Conservation (phyloP, 2,329 filamentous ascomycete species). For the Phyllosticta paracitricarpa region DNA sequence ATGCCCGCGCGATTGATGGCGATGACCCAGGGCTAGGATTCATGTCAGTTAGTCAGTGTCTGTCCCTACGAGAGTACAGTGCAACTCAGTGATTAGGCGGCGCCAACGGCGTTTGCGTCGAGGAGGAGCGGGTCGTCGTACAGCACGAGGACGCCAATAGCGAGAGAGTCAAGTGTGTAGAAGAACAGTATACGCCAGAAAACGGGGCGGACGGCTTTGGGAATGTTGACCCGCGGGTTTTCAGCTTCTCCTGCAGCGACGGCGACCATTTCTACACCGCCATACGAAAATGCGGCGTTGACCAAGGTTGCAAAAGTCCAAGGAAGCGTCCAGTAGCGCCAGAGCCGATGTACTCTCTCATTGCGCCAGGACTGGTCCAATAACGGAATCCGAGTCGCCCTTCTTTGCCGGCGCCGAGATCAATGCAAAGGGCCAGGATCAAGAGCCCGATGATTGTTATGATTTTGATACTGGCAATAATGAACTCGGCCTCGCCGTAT, state of each 20-base stretch:
- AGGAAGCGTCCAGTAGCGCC: slow-evolving; percentile 42
- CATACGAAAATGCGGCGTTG: slow-evolving; percentile 33
- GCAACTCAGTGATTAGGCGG: slow-evolving; percentile 24
- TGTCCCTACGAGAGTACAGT: slow-evolving; percentile 27
- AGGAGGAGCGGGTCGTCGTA: slow-evolving; percentile 42
- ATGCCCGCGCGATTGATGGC: slow-evolving; percentile 60
- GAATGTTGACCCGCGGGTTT: slow-evolving; percentile 36
- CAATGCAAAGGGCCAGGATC: slow-evolving; percentile 21
- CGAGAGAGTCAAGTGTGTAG: slow-evolving; percentile 42
- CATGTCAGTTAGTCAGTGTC: slow-evolving; percentile 24
- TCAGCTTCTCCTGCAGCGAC: slow-evolving; percentile 32
- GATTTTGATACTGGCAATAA: slow-evolving; percentile 35
- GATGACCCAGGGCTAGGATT: slow-evolving; percentile 43
- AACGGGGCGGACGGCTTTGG: slow-evolving; percentile 44
- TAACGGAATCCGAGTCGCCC: slow-evolving; percentile 54
- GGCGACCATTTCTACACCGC: slow-evolving; percentile 26
- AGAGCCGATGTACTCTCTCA: slow-evolving; percentile 51
- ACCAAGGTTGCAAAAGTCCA: slow-evolving; percentile 24
- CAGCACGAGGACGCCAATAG: slow-evolving; percentile 51
- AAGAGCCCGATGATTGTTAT: slow-evolving; percentile 37
- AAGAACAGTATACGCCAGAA: slow-evolving; percentile 48
- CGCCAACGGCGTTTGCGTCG: slow-evolving; percentile 29
- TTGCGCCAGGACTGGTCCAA: slow-evolving; percentile 45
- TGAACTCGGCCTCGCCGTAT: slow-evolving; percentile 36
- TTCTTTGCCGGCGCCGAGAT: slow-evolving; percentile 38